Conservation (phyloP, 495 filamentous ascomycete species). For the Trichoderma gamsii region DNA sequence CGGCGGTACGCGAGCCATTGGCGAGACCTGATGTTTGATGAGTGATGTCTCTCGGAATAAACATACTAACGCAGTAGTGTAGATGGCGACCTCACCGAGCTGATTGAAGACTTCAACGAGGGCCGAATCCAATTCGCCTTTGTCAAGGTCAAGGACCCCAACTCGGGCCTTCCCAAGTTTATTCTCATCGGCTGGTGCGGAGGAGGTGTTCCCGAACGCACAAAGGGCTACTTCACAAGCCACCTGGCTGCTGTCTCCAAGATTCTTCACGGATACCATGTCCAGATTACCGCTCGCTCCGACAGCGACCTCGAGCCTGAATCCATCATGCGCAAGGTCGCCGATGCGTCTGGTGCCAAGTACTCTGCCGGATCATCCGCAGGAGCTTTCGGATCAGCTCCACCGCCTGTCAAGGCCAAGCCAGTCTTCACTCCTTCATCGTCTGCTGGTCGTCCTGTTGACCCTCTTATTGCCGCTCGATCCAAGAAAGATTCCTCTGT, state of each 20-base stretch:
- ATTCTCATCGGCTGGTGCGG: slow-evolving; percentile 96
- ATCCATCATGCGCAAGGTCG: slow-evolving; percentile 85
- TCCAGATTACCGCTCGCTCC: slow-evolving; percentile 91
- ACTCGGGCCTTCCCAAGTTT: slow-evolving; percentile 84
- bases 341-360: slow-evolving; percentile 91
- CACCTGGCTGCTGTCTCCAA: slow-evolving; percentile 84
- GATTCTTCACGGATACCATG: slow-evolving; percentile 91
- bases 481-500: slow-evolving; percentile 39
- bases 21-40: not conserved
- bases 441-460: slow-evolving; percentile 52
- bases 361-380: slow-evolving; percentile 63
- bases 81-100: slow-evolving; percentile 91
- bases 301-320: slow-evolving; percentile 82
- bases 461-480: slow-evolving; percentile 53
- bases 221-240: slow-evolving; percentile 96
- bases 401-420: slow-evolving; percentile 70
- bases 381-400: slow-evolving; percentile 41
- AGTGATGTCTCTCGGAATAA: not conserved
- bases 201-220: slow-evolving; percentile 94
- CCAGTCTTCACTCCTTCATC: slow-evolving; percentile 82
- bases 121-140: slow-evolving; percentile 95
- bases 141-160: slow-evolving; percentile 91
- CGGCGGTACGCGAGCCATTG: slow-evolving; percentile 56
- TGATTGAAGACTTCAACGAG: slow-evolving; percentile 97
- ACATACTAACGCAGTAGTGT: slow-evolving; percentile 15